These are phyloP conservation scores for Rhodotorula toruloides DNA, from an alignment of 768 basidiomycete genomes.

Conservation along the genomic window DNA sequence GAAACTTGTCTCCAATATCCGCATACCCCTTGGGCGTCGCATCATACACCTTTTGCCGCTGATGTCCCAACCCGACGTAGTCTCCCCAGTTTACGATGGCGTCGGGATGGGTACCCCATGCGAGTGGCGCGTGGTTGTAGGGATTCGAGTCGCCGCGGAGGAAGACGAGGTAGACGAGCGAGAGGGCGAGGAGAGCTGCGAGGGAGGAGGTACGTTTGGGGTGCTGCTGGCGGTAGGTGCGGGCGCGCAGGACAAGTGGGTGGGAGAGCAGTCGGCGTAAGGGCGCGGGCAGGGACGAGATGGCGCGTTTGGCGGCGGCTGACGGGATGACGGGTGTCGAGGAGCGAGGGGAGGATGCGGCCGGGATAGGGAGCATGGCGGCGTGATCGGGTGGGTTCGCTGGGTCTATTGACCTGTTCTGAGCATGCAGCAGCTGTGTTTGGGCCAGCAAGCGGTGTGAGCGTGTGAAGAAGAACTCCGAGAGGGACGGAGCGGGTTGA, in stretches of 20 bases:
- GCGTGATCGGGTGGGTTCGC: too few relatives aligned
- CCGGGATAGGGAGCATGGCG: background rate
- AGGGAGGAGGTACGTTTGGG: background rate
- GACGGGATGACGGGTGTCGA: background rate
- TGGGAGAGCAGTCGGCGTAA: background rate
- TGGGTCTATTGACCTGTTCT: too few relatives aligned
- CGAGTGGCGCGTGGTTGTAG: background rate
- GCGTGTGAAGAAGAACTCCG: too few relatives aligned
- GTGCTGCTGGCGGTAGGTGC: background rate
- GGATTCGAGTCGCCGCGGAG: background rate
- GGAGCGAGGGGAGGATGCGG: background rate
- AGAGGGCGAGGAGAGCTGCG: background rate
- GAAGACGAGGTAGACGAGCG: background rate
- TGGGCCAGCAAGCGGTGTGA: background rate
- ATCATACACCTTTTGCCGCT: background rate
- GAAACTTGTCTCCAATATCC: background rate
- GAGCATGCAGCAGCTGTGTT: background rate
- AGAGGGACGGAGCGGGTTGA: too few relatives aligned
- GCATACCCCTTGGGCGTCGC: constrained; percentile 4
- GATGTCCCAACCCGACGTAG: constrained; percentile 13
- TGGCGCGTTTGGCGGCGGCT: background rate
- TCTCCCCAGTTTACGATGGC: constrained; percentile 7
- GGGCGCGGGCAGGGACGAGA: background rate
- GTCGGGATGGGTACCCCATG: constrained; percentile 10
- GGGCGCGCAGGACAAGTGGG: background rate